Evolutionary conservation across 2,329 filamentous ascomycete species (phyloP).

Genomic region (Aspergillus felis): DNA sequence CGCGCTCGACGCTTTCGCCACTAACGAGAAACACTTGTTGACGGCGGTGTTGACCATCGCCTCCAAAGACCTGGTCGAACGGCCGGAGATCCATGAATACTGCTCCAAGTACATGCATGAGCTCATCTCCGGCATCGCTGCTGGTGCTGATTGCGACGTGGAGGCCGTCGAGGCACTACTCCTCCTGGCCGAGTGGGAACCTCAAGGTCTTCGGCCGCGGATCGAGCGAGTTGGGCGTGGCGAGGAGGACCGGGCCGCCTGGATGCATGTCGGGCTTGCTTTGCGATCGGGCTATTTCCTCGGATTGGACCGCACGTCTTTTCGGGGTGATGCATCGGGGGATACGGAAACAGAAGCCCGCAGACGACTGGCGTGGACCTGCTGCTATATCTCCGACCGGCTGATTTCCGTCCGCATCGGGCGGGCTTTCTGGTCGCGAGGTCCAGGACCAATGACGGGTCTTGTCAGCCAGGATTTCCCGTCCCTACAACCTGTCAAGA

Average conservation of each 20-base stretch:
- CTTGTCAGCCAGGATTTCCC: slow-evolving; percentile 65
- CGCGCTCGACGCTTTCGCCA: slow-evolving; percentile 53
- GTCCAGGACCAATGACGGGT: slow-evolving; percentile 63
- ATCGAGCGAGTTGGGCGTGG: slow-evolving; percentile 64
- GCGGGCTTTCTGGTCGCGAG: slow-evolving; percentile 70
- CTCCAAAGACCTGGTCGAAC: slow-evolving; percentile 65
- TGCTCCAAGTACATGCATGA: slow-evolving; percentile 68
- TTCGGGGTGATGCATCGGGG: slow-evolving; percentile 57
- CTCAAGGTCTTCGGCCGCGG: slow-evolving; percentile 58
- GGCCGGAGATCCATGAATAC: slow-evolving; percentile 60
- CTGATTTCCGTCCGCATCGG: slow-evolving; percentile 68
- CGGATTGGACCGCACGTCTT: slow-evolving; percentile 64
- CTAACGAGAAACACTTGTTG: slow-evolving; percentile 62
- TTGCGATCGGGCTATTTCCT: slow-evolving; percentile 67
- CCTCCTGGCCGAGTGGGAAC: slow-evolving; percentile 69
- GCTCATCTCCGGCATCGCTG: slow-evolving; percentile 63
- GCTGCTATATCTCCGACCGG: slow-evolving; percentile 64
- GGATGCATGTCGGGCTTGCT: slow-evolving; percentile 73
- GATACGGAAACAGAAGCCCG: slow-evolving; percentile 59
- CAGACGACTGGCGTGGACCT: slow-evolving; percentile 65
- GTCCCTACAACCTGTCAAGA: slow-evolving; percentile 55
- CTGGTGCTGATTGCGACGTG: slow-evolving; percentile 63
- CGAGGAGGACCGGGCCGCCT: slow-evolving; percentile 69
- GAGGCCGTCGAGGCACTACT: slow-evolving; percentile 68
- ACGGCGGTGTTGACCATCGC: slow-evolving; percentile 68